Evolutionary conservation across 495 filamentous ascomycete genomes (phyloP).

Genomic region (Pseudevernia furfuracea): DNA sequence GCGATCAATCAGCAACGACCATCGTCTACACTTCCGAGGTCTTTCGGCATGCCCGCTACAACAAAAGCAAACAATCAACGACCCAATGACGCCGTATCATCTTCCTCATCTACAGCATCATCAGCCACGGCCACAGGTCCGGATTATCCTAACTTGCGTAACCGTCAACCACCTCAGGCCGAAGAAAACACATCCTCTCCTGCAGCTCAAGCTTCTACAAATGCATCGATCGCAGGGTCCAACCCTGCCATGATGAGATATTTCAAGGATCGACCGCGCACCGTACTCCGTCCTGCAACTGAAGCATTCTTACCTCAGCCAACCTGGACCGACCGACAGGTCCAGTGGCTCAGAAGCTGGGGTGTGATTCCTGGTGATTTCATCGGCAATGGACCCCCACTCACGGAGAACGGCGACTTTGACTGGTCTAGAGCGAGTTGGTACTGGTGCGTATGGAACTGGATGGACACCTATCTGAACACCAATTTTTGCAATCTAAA

Average conservation of each 20-base stretch:
- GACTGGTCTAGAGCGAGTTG: conserved; percentile 65
- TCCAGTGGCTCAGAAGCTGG: conserved; percentile 55
- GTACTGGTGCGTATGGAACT: conserved; percentile 63
- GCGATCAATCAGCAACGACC: conserved; percentile 29
- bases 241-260: conserved; percentile 42
- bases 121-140: conserved; percentile 54
- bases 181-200: conserved; percentile 11
- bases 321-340: conserved; percentile 50
- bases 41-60: conserved; percentile 30
- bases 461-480: conserved; percentile 39
- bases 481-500: conserved; percentile 47
- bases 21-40: conserved; percentile 39
- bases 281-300: conserved; percentile 41
- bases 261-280: conserved; percentile 45
- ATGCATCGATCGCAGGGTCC: conserved; percentile 32
- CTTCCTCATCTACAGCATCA: conserved; percentile 44
- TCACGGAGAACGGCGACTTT: conserved; percentile 71
- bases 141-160: conserved; percentile 19
- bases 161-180: conserved; percentile 20
- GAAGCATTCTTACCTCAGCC: conserved; percentile 60
- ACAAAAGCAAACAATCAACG: conserved; percentile 13
- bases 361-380: conserved; percentile 69
- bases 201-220: conserved; percentile 19
- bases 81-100: conserved; percentile 31
- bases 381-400: conserved; percentile 69